Evolutionary conservation across 805 yeast species (phyloP).

Genomic region (Nakazawaea populi): DNA sequence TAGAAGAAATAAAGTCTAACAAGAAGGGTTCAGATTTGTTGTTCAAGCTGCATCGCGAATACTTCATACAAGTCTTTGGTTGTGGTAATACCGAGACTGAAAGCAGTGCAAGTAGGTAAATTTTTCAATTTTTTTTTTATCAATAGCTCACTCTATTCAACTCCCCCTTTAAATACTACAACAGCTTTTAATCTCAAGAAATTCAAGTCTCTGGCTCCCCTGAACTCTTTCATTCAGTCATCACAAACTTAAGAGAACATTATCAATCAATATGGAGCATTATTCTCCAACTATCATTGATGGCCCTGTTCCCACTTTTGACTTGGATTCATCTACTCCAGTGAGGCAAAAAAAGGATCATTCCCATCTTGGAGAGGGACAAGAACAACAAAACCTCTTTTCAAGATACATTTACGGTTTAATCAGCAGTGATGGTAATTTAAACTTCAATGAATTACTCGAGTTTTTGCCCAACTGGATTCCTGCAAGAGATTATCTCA

Average conservation of each 20-base stretch:
- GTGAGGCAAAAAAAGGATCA: not conserved
- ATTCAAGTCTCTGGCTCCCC: too few species aligned
- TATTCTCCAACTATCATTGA: not conserved
- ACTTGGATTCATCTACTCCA: not conserved
- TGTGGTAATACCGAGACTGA: not conserved
- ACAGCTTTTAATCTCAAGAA: not conserved
- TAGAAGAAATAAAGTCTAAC: not conserved
- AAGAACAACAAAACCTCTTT: not conserved
- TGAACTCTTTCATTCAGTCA: too few species aligned
- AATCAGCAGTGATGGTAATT: not conserved
- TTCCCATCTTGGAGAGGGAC: not conserved
- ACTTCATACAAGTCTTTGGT: slow-evolving; percentile 2
- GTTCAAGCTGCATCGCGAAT: slow-evolving; percentile 1
- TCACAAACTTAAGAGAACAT: too few species aligned
- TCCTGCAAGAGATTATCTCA: not conserved
- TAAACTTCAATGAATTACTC: not conserved
- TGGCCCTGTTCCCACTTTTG: not conserved
- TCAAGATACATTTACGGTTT: not conserved
- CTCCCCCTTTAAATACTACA: not conserved
- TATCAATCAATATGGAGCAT: not conserved
- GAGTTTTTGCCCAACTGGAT: not conserved
- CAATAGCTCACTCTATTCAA: not conserved
- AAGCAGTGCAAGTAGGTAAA: too few species aligned
- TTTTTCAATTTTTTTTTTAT: not conserved
- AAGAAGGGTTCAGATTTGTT: not conserved